phyloP scores from a whole-genome alignment of 1,284 basidiomycete species.

The Apiotrichum sp. region DNA sequence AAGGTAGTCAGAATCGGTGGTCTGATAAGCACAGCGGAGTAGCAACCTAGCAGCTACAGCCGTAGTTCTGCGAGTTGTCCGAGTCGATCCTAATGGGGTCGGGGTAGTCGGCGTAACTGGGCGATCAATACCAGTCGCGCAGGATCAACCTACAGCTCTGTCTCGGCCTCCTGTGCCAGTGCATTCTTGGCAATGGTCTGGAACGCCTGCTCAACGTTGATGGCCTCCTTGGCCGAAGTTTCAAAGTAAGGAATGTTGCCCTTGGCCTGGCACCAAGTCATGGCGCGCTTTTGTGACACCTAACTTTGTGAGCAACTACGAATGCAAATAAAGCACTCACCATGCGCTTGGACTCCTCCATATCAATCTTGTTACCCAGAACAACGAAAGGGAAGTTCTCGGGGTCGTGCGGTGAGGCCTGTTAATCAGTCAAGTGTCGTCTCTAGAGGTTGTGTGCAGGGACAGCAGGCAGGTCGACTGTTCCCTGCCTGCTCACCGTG shows the following conservation, averaged over 20 bases:
- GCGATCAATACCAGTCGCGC: background rate
- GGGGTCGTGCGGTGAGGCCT: constrained; percentile 95
- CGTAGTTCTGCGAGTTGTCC: constrained; percentile 83
- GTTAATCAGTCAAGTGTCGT: background rate
- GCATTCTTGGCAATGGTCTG: constrained; percentile 99
- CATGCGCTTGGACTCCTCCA: constrained; percentile 97
- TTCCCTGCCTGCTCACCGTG: no score
- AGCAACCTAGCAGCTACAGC: constrained; percentile 72
- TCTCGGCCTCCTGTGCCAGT: constrained; percentile 91
- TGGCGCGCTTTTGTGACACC: constrained; percentile 99
- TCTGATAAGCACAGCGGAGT: background rate
- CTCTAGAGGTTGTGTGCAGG: no score
- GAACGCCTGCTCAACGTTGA: constrained; percentile 99
- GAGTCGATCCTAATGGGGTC: constrained; percentile 97
- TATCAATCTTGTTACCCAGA: constrained; percentile 99
- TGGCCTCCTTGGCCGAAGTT: constrained; percentile 98
- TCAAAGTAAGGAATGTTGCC: constrained; percentile 99
- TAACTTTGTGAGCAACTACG: constrained; percentile 37
- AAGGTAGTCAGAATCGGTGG: background rate
- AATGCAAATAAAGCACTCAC: constrained; percentile 50
- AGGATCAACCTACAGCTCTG: constrained; percentile 67
- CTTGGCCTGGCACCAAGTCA: constrained; percentile 99
- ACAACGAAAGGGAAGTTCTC: constrained; percentile 99
- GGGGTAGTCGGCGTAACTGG: constrained; percentile 94
- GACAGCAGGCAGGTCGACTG: background rate